Conservation (phyloP, 2,329 filamentous ascomycete genomes). For the Penicillium sp. region DNA sequence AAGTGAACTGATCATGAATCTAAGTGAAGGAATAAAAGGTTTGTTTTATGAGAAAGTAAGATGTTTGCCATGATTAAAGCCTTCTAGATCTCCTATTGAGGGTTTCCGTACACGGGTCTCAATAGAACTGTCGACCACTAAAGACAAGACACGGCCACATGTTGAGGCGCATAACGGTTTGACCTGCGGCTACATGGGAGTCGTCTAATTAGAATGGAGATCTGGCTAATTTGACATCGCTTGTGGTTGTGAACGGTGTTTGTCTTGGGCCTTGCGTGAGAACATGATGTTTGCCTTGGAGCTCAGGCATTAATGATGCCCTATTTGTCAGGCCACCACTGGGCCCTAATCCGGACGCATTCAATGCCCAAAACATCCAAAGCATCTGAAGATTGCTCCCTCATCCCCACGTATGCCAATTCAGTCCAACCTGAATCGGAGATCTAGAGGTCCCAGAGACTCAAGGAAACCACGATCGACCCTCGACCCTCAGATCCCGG, state of each 20-base stretch:
- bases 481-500: neutral
- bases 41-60: neutral
- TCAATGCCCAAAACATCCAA: neutral
- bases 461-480: neutral
- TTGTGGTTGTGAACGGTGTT: neutral
- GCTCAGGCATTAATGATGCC: neutral
- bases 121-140: constrained; percentile 9
- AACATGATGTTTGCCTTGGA: neutral
- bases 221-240: neutral
- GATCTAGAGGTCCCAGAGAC: neutral
- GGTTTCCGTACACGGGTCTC: constrained; percentile 15
- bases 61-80: neutral
- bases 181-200: neutral
- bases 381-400: neutral
- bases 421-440: neutral
- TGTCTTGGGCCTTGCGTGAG: neutral
- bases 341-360: neutral
- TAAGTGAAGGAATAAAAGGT: constrained; percentile 7
- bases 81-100: constrained; percentile 5
- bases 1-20: neutral
- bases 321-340: neutral
- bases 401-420: neutral
- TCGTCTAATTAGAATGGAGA: neutral
- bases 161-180: neutral
- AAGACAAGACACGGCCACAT: neutral